A percentile compares a stretch with the other conserved stretches of the same genome.
Evolutionary conservation across 768 basidiomycete species (phyloP).

Genomic region (Albatrellus ellisii): DNA sequence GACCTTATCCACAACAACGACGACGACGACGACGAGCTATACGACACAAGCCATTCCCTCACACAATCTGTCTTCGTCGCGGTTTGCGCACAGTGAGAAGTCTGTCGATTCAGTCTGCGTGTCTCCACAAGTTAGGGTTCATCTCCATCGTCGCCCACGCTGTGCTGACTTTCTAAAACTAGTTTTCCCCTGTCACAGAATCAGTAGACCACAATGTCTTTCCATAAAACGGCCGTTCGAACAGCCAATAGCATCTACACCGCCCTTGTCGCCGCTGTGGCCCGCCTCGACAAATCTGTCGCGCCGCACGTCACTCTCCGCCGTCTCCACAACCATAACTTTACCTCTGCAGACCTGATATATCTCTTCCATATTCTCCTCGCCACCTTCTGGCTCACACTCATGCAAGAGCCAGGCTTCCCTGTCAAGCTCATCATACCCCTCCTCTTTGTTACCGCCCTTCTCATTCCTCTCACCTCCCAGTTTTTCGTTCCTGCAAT

Average conservation of each 20-base stretch:
- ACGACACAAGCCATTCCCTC: background rate
- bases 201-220: conserved; percentile 1
- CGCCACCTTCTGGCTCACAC: conserved; percentile 54
- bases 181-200: background rate
- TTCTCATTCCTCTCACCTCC: conserved; percentile 75
- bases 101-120: background rate
- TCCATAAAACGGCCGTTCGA: conserved; percentile 1
- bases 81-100: background rate
- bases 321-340: conserved; percentile 43
- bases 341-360: conserved; percentile 40
- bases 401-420: conserved; percentile 60
- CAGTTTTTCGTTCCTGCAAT: conserved; percentile 87
- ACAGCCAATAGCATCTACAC: conserved; percentile 15
- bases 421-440: conserved; percentile 73
- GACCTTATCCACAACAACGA: too few relatives aligned
- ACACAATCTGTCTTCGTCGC: background rate
- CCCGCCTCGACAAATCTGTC: conserved; percentile 65
- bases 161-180: background rate
- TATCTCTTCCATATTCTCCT: conserved; percentile 54
- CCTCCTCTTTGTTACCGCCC: conserved; percentile 46
- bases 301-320: conserved; percentile 52
- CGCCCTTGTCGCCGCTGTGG: conserved; percentile 49
- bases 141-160: background rate
- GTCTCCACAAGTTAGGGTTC: too few relatives aligned
- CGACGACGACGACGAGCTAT: background rate